These are phyloP conservation scores for Orbilia brochopaga DNA, from an alignment of 2,329 filamentous ascomycete genomes.

Conservation along the genomic window DNA sequence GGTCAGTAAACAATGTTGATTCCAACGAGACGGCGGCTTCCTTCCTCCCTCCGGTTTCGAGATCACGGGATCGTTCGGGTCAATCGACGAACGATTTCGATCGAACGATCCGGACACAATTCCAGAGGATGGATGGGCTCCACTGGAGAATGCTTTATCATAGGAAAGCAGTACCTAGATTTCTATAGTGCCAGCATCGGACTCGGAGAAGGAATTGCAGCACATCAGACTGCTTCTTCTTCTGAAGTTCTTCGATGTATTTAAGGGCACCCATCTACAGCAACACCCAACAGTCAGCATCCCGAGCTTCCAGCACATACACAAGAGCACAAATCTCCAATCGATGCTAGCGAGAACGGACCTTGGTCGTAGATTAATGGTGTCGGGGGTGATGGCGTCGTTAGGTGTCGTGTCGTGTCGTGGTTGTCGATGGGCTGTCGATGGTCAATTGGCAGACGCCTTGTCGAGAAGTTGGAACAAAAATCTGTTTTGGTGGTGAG, in stretches of 20 bases:
- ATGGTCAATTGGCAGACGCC: neutral
- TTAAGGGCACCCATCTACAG: conserved; percentile 97
- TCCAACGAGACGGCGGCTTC: conserved; percentile 15
- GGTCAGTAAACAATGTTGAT: conserved; percentile 32
- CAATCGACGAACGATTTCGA: neutral
- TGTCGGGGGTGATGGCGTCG: conserved; percentile 23
- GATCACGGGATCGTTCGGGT: no score
- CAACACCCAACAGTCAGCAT: conserved; percentile 31
- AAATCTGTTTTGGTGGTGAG: conserved; percentile 43
- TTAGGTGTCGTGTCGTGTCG: conserved; percentile 42
- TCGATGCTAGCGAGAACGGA: conserved; percentile 23
- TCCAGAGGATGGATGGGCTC: conserved; percentile 61
- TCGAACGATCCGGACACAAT: conserved; percentile 1
- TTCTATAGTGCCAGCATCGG: conserved; percentile 88
- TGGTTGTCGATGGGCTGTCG: conserved; percentile 35
- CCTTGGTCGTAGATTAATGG: conserved; percentile 46
- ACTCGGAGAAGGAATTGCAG: conserved; percentile 99
- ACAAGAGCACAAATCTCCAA: neutral
- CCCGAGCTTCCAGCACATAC: conserved; percentile 5
- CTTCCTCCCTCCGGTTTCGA: conserved; percentile 9
- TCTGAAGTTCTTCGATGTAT: conserved; percentile 99
- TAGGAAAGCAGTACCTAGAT: conserved; percentile 54
- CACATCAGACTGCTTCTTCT: conserved; percentile 99
- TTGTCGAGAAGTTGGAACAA: conserved; percentile 25
- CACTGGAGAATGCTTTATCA: conserved; percentile 55